Percentiles rank a stretch among this genome's conserved stretches.
These are phyloP conservation scores for Plantago lanceolata DNA, from an alignment of 305 asterid genomes.

Conservation along the genomic window DNA sequence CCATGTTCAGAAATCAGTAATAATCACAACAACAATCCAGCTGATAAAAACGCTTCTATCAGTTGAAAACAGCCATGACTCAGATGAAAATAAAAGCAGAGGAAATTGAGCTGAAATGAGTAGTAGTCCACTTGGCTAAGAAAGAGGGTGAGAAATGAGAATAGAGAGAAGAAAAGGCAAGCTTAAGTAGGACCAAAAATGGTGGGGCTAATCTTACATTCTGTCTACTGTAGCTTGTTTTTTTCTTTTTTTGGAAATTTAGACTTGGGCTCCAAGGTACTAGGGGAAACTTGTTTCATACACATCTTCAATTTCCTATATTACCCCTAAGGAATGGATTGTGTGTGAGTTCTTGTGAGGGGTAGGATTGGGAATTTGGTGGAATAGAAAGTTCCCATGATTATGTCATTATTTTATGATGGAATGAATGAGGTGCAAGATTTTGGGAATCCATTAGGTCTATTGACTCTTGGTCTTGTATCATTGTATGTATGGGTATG, in stretches of 20 bases:
- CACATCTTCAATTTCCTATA: neutral
- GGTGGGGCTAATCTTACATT: neutral
- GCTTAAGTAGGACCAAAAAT: slow-evolving; percentile 20
- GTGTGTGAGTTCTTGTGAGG: neutral
- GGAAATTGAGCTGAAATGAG: slow-evolving; percentile 28
- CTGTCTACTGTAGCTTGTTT: too few species aligned
- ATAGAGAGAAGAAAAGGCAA: slow-evolving; percentile 64
- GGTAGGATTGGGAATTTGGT: neutral
- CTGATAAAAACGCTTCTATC: neutral
- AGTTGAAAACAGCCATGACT: too few species aligned
- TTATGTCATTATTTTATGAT: neutral
- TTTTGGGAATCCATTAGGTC: neutral
- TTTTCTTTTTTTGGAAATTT: too few species aligned
- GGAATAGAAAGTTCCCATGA: neutral
- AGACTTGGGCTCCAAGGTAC: neutral
- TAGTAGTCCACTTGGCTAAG: slow-evolving; percentile 58
- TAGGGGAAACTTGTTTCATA: neutral
- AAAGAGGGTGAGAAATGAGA: slow-evolving; percentile 33
- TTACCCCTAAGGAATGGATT: neutral
- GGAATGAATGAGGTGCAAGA: neutral
- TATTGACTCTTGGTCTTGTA: too few species aligned
- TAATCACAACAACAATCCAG: too few species aligned
- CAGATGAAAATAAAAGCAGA: neutral
- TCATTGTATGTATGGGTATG: neutral
- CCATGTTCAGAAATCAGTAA: slow-evolving; percentile 19